These are phyloP conservation scores for Alternaria alternata DNA, from an alignment of 2,329 filamentous ascomycete genomes.

Conservation along the genomic window DNA sequence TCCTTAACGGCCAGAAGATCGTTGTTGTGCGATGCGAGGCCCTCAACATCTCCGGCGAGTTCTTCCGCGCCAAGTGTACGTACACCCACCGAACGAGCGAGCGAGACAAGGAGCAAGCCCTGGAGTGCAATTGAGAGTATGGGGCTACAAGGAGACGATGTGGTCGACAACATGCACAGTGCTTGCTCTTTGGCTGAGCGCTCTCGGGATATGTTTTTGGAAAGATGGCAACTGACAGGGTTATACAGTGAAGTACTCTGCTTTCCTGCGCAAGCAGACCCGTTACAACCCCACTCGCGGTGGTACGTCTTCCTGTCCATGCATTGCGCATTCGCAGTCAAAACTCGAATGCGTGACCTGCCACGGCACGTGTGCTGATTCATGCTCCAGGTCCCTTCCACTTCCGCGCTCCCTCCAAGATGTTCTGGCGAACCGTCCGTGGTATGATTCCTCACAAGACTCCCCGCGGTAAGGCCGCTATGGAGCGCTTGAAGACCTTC, in stretches of 20 bases:
- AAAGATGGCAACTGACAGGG: slow-evolving; percentile 40
- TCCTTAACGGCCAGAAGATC: slow-evolving; percentile 99
- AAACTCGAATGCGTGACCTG: neutral
- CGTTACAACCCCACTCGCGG: slow-evolving; percentile 99
- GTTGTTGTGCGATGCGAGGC: slow-evolving; percentile 98
- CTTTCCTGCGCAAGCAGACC: slow-evolving; percentile 99
- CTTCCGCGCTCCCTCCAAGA: slow-evolving; percentile 98
- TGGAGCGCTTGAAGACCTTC: slow-evolving; percentile 99
- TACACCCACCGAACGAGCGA: slow-evolving; percentile 52
- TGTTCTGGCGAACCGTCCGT: slow-evolving; percentile 99
- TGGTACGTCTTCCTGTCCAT: slow-evolving; percentile 68
- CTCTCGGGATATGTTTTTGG: slow-evolving; percentile 4
- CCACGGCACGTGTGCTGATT: slow-evolving; percentile 22
- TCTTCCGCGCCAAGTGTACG: slow-evolving; percentile 99
- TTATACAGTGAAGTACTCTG: slow-evolving; percentile 96
- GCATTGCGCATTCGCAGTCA: neutral
- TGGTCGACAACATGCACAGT: slow-evolving; percentile 13
- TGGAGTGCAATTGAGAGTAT: slow-evolving; percentile 16
- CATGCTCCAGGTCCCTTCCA: slow-evolving; percentile 86
- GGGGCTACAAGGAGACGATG: neutral
- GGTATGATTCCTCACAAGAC: slow-evolving; percentile 99
- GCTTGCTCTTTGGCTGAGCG: slow-evolving; percentile 19
- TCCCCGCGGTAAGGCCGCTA: slow-evolving; percentile 90
- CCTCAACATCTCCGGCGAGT: slow-evolving; percentile 99
- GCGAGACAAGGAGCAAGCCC: slow-evolving; percentile 26